A percentile compares a stretch with the other conserved stretches of the same genome.
Evolutionary conservation across 257 asterid species (phyloP).

Genomic region (Leptodermis oblonga): DNA sequence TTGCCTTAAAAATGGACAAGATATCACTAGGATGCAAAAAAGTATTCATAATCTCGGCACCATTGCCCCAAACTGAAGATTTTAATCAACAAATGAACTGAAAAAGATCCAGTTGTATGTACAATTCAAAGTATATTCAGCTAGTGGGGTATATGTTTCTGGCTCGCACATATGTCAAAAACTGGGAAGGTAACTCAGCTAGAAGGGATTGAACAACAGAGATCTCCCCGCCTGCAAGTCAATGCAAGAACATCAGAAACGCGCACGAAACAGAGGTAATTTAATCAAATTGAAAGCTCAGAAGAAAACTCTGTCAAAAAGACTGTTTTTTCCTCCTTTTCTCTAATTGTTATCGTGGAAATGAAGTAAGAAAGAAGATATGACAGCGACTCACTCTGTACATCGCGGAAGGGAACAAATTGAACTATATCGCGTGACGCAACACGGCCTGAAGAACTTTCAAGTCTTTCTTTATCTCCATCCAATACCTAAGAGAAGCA

Average conservation of each 20-base stretch:
- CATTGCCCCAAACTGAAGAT: constrained; percentile 15
- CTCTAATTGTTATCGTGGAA: background rate
- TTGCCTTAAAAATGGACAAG: background rate
- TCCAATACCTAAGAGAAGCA: constrained; percentile 60
- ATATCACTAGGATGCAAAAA: background rate
- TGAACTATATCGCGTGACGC: constrained; percentile 98
- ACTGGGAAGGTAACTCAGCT: constrained; percentile 94
- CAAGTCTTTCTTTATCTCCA: constrained; percentile 89
- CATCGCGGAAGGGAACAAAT: constrained; percentile 86
- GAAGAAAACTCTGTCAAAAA: background rate
- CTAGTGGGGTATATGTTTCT: constrained; percentile 59
- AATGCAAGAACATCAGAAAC: constrained; percentile 5
- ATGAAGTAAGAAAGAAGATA: background rate
- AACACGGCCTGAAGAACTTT: constrained; percentile 79
- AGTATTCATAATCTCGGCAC: background rate
- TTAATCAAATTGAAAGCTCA: background rate
- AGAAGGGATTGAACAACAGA: constrained; percentile 80
- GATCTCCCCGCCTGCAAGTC: constrained; percentile 65
- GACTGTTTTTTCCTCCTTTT: background rate
- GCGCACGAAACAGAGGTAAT: background rate
- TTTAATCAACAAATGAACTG: constrained; percentile 15
- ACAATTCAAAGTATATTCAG: constrained; percentile 38
- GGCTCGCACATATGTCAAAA: constrained; percentile 67
- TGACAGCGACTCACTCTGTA: constrained; percentile 57
- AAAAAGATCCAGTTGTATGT: constrained; percentile 24